Conservation (phyloP, 1,284 basidiomycete genomes). For the Trichosporon faecale region DNA sequence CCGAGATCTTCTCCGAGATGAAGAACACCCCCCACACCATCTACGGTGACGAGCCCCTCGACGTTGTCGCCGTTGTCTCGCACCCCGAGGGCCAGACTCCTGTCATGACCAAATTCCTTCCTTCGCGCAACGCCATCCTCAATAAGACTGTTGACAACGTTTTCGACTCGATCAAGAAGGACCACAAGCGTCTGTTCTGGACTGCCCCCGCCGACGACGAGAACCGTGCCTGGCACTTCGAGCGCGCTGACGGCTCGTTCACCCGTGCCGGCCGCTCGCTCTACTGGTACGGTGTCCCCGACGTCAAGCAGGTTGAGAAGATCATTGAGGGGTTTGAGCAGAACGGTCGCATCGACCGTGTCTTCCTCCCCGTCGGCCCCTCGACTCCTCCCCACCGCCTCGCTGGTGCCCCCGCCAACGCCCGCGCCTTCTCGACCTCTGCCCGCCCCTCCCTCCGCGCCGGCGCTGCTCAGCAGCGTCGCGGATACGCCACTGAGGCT, state of each 20-base stretch:
- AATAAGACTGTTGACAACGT: constrained; percentile 98
- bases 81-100: constrained; percentile 86
- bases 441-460: constrained; percentile 57
- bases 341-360: constrained; percentile 77
- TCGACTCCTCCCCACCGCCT: constrained; percentile 64
- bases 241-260: constrained; percentile 96
- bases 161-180: constrained; percentile 90
- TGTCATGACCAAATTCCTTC: constrained; percentile 86
- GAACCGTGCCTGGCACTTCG: constrained; percentile 96
- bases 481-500: constrained; percentile 58
- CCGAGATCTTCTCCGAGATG: constrained; percentile 80
- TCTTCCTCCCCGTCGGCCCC: constrained; percentile 87
- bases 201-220: constrained; percentile 93
- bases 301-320: constrained; percentile 86
- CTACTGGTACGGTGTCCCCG: constrained; percentile 96
- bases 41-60: constrained; percentile 96
- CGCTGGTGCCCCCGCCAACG: constrained; percentile 50
- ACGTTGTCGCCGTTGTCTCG: constrained; percentile 90
- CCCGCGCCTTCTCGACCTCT: constrained; percentile 70
- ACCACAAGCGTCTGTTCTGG: constrained; percentile 94
- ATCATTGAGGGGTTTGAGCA: constrained; percentile 79
- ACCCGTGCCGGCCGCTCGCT: constrained; percentile 84
- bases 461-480: constrained; percentile 55
- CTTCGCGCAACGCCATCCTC: constrained; percentile 81
- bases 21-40: constrained; percentile 83